Conservation (phyloP, 1,139 yeast species). For the Candida sanyaensis region DNA sequence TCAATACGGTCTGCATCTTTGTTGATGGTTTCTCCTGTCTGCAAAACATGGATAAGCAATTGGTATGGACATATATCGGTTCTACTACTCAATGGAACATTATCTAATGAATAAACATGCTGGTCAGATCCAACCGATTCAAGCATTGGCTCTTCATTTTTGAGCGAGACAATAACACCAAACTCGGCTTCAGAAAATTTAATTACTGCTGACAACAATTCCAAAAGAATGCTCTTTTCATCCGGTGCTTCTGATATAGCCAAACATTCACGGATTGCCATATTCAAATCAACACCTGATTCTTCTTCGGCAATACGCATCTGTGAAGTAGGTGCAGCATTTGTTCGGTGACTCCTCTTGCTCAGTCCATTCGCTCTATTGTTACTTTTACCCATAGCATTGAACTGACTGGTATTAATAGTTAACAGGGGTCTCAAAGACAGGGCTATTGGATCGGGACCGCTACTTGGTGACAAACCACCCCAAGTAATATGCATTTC, state of each 20-base stretch:
- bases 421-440: background rate
- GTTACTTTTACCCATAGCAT: background rate
- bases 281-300: slow-evolving; percentile 19
- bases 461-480: slow-evolving; percentile 21
- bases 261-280: slow-evolving; percentile 47
- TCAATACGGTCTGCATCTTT: slow-evolving; percentile 38
- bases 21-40: slow-evolving; percentile 39
- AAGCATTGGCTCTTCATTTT: slow-evolving; percentile 37
- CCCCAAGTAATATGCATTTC: slow-evolving; percentile 30
- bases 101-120: slow-evolving; percentile 32
- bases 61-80: slow-evolving; percentile 48
- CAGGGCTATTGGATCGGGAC: background rate
- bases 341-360: background rate
- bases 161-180: slow-evolving; percentile 44
- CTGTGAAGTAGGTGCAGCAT: background rate
- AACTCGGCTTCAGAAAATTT: slow-evolving; percentile 45
- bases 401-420: background rate
- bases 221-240: slow-evolving; percentile 38
- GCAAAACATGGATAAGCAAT: slow-evolving; percentile 42
- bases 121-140: slow-evolving; percentile 47
- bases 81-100: slow-evolving; percentile 44
- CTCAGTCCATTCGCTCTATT: background rate
- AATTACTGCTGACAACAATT: slow-evolving; percentile 43
- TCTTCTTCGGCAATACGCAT: background rate
- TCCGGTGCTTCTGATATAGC: slow-evolving; percentile 51